Conservation (phyloP, 2,329 filamentous ascomycete species). For the Macrophomina pseudophaseolina region DNA sequence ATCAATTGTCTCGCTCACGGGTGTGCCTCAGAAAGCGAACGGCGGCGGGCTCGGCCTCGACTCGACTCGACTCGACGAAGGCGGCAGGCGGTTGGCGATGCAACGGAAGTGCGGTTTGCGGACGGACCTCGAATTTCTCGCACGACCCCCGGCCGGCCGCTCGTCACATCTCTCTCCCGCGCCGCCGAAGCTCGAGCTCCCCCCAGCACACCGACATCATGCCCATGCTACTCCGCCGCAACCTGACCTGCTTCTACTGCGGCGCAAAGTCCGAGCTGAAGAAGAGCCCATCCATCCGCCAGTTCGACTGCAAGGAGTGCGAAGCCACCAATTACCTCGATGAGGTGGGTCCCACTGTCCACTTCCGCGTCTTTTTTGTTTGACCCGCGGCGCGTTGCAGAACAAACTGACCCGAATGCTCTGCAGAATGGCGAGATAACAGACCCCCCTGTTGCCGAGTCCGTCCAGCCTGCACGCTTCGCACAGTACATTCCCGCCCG, state of each 20-base stretch:
- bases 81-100: slow-evolving; percentile 1
- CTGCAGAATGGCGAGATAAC: slow-evolving; percentile 82
- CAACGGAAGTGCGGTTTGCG: neutral
- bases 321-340: slow-evolving; percentile 90
- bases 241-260: slow-evolving; percentile 47
- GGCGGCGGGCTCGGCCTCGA: neutral
- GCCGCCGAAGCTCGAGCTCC: slow-evolving; percentile 19
- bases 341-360: slow-evolving; percentile 60
- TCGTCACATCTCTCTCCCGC: slow-evolving; percentile 18
- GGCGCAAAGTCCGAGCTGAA: slow-evolving; percentile 67
- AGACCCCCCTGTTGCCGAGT: slow-evolving; percentile 74
- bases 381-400: slow-evolving; percentile 1
- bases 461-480: slow-evolving; percentile 55
- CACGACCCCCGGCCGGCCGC: neutral
- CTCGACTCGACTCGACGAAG: too few species aligned
- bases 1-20: neutral
- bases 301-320: slow-evolving; percentile 78
- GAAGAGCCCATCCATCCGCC: slow-evolving; percentile 63
- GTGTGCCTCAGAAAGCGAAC: neutral
- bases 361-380: slow-evolving; percentile 20
- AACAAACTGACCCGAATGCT: slow-evolving; percentile 32
- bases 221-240: slow-evolving; percentile 40
- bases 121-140: slow-evolving; percentile 22
- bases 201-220: slow-evolving; percentile 30
- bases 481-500: slow-evolving; percentile 50